Conservation (phyloP, 352 stramenopile species). For the Elongisporangium undulatum region DNA sequence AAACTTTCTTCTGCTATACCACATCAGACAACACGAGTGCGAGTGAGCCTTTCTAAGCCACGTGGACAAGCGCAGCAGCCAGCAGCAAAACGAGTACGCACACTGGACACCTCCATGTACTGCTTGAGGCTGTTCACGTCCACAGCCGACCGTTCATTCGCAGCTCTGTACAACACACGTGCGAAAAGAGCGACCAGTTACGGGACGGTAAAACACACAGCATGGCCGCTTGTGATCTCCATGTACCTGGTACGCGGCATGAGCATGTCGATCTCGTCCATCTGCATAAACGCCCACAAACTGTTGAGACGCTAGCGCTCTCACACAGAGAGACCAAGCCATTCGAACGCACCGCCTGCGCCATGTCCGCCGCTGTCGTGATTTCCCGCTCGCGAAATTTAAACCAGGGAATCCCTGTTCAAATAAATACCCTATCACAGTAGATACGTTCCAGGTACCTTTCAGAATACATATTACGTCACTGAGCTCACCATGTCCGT, state of each 20-base stretch:
- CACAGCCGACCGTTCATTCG: slow-evolving; percentile 38
- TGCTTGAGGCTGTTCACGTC: slow-evolving; percentile 46
- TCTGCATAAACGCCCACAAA: background rate
- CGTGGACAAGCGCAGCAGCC: background rate
- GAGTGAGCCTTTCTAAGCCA: background rate
- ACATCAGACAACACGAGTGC: background rate
- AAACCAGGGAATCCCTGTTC: background rate
- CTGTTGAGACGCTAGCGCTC: background rate
- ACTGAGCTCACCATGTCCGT: background rate
- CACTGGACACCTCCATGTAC: slow-evolving; percentile 53
- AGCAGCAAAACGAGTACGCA: slow-evolving; percentile 1
- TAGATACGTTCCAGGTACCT: background rate
- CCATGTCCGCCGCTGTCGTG: background rate
- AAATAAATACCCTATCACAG: background rate
- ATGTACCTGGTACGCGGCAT: slow-evolving; percentile 72
- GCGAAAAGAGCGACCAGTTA: background rate
- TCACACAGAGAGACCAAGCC: background rate
- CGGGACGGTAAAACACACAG: background rate
- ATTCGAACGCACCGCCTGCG: background rate
- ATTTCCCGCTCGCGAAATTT: background rate
- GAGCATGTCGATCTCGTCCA: slow-evolving; percentile 58
- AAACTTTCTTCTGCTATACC: slow-evolving; percentile 7
- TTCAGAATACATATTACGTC: background rate
- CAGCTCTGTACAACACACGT: slow-evolving; percentile 16
- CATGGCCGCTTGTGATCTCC: background rate